These are phyloP conservation scores for Dactylorhiza incarnata DNA, from an alignment of 106 monocot species.

Conservation along the genomic window DNA sequence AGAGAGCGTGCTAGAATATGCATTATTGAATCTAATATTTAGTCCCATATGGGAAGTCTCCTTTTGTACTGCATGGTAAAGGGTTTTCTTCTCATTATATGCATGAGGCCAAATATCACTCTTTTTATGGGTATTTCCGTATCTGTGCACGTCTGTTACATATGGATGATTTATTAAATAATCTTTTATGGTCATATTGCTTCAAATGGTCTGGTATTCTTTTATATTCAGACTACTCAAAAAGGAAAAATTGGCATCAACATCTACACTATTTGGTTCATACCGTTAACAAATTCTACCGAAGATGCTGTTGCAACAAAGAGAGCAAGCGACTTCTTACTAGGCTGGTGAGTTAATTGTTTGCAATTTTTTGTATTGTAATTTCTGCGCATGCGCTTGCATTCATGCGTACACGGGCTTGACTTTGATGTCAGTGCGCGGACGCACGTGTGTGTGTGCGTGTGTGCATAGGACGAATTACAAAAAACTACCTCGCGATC, in stretches of 20 bases:
- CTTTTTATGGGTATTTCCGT: background rate
- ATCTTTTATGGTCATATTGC: background rate
- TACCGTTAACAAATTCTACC: constrained; percentile 30
- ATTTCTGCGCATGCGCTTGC: background rate
- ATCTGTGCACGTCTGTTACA: background rate
- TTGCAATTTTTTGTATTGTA: background rate
- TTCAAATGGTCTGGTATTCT: no score
- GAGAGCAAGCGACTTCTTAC: constrained; percentile 25
- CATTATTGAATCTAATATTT: no score
- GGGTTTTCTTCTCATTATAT: no score
- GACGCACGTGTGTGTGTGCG: background rate
- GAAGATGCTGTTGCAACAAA: constrained; percentile 27
- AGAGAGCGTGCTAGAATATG: no score
- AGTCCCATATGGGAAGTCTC: no score
- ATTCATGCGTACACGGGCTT: background rate
- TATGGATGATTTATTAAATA: background rate
- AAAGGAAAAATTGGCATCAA: constrained; percentile 37
- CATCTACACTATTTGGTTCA: constrained; percentile 18
- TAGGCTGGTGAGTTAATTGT: constrained; percentile 34
- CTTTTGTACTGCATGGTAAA: no score
- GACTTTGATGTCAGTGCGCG: background rate
- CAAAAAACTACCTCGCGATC: no score
- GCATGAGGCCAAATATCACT: no score
- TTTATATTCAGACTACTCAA: constrained; percentile 23
- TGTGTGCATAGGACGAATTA: no score